Conservation (phyloP, 148 eudicot species). For the Vaccinium darrowii region DNA sequence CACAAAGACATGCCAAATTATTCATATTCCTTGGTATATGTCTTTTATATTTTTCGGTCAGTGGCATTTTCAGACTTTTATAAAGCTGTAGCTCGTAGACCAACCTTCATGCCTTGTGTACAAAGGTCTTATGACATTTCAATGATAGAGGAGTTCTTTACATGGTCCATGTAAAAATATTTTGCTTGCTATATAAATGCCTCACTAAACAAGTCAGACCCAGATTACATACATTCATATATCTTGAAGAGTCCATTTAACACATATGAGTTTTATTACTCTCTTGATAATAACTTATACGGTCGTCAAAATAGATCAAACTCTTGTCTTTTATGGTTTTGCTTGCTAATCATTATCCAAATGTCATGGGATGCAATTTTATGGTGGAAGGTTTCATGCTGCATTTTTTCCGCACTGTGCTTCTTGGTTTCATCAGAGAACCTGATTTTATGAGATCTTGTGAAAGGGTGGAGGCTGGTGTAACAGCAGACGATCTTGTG, state of each 20-base stretch:
- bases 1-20: background rate
- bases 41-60: background rate
- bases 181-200: background rate
- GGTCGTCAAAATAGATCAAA: background rate
- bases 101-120: background rate
- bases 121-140: background rate
- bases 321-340: background rate
- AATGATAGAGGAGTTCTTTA: background rate
- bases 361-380: background rate
- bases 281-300: background rate
- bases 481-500: slow-evolving; percentile 65
- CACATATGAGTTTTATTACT: background rate
- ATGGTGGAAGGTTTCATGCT: background rate
- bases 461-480: slow-evolving; percentile 99
- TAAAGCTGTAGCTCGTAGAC: no score
- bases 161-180: background rate
- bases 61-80: background rate
- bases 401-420: background rate
- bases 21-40: background rate
- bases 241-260: background rate
- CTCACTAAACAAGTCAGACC: background rate
- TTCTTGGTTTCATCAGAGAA: background rate
- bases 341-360: background rate
- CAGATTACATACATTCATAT: background rate
- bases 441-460: slow-evolving; percentile 5